Percentiles rank a stretch among this genome's conserved stretches.
Evolutionary conservation across 345 rosid species (phyloP).

Genomic region (Nasturtium officinale): DNA sequence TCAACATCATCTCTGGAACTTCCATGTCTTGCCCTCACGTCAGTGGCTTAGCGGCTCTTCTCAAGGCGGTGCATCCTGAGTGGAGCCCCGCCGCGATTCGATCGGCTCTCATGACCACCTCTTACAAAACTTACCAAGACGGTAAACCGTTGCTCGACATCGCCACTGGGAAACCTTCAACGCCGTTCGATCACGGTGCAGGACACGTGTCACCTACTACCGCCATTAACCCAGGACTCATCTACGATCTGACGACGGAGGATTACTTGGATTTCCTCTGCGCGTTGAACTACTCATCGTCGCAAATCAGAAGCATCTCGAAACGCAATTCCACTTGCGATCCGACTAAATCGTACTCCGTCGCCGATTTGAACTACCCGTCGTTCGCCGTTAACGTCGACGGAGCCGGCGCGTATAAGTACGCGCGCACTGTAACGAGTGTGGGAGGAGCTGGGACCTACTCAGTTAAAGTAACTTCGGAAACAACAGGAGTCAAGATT

Average conservation of each 20-base stretch:
- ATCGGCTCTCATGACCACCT: constrained; percentile 94
- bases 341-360: constrained; percentile 47
- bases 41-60: constrained; percentile 78
- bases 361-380: constrained; percentile 73
- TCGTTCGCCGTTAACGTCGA: constrained; percentile 66
- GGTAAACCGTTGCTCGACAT: constrained; percentile 59
- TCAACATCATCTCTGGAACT: constrained; percentile 78
- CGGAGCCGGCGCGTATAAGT: constrained; percentile 45
- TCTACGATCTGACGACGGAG: constrained; percentile 66
- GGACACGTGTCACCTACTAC: constrained; percentile 81
- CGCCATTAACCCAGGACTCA: constrained; percentile 76
- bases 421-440: constrained; percentile 72
- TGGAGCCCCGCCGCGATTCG: constrained; percentile 90
- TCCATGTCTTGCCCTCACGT: constrained; percentile 98
- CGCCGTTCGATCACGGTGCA: constrained; percentile 80
- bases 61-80: constrained; percentile 68
- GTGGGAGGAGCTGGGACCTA: constrained; percentile 69
- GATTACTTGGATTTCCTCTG: constrained; percentile 79
- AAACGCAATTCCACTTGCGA: constrained; percentile 60
- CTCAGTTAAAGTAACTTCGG: constrained; percentile 50
- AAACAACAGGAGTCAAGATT: constrained; percentile 53
- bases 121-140: constrained; percentile 62
- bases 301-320: constrained; percentile 51
- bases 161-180: constrained; percentile 64
- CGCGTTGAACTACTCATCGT: constrained; percentile 62